Base-by-base conservation (phyloP, 805 yeast species). In the Spencermartinsiella europaea region DNA sequence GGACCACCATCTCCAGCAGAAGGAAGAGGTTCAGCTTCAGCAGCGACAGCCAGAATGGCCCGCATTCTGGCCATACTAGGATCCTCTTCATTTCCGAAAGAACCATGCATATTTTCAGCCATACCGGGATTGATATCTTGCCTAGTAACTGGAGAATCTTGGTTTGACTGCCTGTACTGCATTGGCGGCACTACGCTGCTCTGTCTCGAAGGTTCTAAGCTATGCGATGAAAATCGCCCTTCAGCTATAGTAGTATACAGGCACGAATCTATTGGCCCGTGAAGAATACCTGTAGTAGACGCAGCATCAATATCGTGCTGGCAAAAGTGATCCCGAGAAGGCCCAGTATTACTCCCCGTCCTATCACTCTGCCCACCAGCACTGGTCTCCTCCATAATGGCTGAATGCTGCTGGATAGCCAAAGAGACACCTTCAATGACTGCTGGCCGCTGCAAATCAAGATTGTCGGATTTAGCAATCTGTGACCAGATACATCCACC, bases 11-110 rank as follows among this genome's bases (percentile, higher is more conserved):
- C 27, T 20, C 19, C 5, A 3, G 28, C 36, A 17, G 14, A 3
- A n/a, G n/a, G n/a, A 15, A 40, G 22, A 16, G 43, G 43, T 20
- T 40, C 43, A 4, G 43, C 43, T 15, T 40, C 43, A 16, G 43
- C 21, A 7, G 43, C 43, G n/a, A 40, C 37, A 8, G 17, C 19
- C 4, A 34, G 31, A 8, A 40, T 40, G 12, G 22, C 37, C 4
- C 27, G 15, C 25, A 40, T 27, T 4, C 37, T 16, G 31, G 27
- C 37, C 35, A 25, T 38, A 5, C 25, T 4, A 3, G 35, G 35
- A 15, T 39, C 35, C 16, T 22, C 21, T 7, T n/a, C 8, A 37
- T 19, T 5, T n/a, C 21, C 19, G n/a, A n/a, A n/a, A n/a, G n/a
- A n/a, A n/a, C n/a, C n/a, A n/a, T n/a, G n/a, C n/a, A n/a, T n/a